These are phyloP conservation scores for Ceratocystis cubensis DNA, from an alignment of 2,329 filamentous ascomycete species.

Conservation along the genomic window DNA sequence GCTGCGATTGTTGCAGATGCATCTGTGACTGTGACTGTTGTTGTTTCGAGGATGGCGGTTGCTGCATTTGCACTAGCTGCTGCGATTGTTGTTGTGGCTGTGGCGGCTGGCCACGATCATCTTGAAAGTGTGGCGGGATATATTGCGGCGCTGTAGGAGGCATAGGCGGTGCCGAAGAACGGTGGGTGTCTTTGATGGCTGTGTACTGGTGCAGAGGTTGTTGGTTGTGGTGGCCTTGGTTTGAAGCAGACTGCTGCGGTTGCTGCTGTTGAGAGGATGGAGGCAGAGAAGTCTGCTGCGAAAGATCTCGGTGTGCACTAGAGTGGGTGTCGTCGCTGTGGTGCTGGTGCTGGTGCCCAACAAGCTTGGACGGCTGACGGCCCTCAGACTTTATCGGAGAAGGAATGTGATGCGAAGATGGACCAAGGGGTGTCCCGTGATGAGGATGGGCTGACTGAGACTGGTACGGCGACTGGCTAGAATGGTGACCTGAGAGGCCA, in stretches of 20 bases:
- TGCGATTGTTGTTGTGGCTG: not conserved
- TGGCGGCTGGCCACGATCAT: not conserved
- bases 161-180: conserved; percentile 10
- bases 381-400: conserved; percentile 11
- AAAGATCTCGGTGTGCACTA: conserved; percentile 20
- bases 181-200: conserved; percentile 21
- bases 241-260: conserved; percentile 24
- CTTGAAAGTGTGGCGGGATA: not conserved
- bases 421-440: conserved; percentile 24
- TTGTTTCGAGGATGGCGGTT: conserved; percentile 16
- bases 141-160: not conserved
- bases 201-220: conserved; percentile 22
- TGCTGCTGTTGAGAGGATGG: conserved; percentile 30
- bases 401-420: not conserved
- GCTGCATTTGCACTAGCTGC: not conserved
- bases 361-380: conserved; percentile 6
- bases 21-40: conserved; percentile 5
- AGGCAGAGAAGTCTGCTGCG: conserved; percentile 28
- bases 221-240: not conserved
- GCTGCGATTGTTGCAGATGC: conserved; percentile 24
- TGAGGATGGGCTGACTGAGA: conserved; percentile 25
- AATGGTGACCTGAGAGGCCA: not conserved
- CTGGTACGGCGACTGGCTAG: conserved; percentile 22
- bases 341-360: conserved; percentile 8
- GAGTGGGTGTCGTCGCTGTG: conserved; percentile 10